Evolutionary conservation across 139 green algal genomes (phyloP).

Genomic region (Micractinium conductrix): DNA sequence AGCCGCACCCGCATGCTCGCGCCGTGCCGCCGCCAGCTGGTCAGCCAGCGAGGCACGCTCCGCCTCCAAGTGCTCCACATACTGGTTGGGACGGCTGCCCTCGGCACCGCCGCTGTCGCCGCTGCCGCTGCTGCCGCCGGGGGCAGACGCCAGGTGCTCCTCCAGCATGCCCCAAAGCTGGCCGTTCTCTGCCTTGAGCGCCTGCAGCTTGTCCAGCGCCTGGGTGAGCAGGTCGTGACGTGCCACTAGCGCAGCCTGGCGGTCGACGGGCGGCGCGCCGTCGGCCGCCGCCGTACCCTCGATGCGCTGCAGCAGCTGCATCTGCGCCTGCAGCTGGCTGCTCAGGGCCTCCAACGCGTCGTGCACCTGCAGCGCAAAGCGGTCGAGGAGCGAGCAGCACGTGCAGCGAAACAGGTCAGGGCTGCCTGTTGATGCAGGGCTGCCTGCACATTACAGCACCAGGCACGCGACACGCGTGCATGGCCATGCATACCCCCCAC

Average conservation of each 20-base stretch:
- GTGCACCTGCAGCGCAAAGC: neutral
- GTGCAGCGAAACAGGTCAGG: neutral
- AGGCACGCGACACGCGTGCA: too few relatives aligned
- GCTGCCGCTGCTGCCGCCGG: neutral
- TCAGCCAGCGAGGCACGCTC: slow-evolving; percentile 5
- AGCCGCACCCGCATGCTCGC: neutral
- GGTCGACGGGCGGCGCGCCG: neutral
- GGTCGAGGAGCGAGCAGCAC: neutral
- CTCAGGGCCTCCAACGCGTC: slow-evolving; percentile 11
- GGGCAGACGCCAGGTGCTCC: slow-evolving; percentile 21
- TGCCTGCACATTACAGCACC: neutral
- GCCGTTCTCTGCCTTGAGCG: slow-evolving; percentile 15
- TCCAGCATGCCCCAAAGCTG: slow-evolving; percentile 27
- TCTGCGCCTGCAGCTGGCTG: slow-evolving; percentile 13
- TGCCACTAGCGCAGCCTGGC: neutral
- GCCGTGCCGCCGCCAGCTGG: slow-evolving; percentile 10
- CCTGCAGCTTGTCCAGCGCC: slow-evolving; percentile 30
- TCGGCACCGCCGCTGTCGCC: too few relatives aligned
- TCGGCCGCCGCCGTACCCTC: neutral
- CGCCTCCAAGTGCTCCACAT: slow-evolving; percentile 5
- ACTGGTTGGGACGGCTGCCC: slow-evolving; percentile 21
- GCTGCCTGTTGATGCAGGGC: neutral
- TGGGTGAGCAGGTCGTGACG: slow-evolving; percentile 10
- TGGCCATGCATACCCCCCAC: neutral
- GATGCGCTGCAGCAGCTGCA: slow-evolving; percentile 19